Percentiles rank a stretch among this genome's conserved stretches.
phyloP scores from a whole-genome alignment of 331 rosid species.

The Rosa hybrid region DNA sequence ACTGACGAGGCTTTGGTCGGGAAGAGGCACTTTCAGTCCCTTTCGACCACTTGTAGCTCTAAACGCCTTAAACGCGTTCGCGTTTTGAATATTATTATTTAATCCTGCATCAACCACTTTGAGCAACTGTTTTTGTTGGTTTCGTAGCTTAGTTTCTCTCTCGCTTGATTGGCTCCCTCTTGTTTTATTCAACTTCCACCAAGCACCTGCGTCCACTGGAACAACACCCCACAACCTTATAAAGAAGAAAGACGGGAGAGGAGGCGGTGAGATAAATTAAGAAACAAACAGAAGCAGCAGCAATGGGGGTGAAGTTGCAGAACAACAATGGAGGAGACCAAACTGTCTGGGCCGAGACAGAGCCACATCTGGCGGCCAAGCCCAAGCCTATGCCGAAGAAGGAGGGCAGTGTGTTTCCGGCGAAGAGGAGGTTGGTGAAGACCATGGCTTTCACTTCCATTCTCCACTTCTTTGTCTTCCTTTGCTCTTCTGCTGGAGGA shows the following conservation, averaged over 20 bases:
- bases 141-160: background rate
- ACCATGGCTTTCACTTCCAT: background rate
- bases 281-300: background rate
- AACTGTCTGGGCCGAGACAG: background rate
- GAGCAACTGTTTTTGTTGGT: background rate
- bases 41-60: background rate
- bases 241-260: background rate
- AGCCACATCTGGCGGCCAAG: background rate
- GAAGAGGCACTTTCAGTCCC: background rate
- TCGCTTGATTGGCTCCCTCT: background rate
- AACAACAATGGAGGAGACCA: background rate
- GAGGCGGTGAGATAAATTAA: background rate
- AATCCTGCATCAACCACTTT: background rate
- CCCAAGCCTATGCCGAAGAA: background rate
- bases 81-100: background rate
- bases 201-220: background rate
- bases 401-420: background rate
- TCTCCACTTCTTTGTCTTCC: background rate
- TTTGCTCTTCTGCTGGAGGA: background rate
- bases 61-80: background rate
- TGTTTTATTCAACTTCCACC: background rate
- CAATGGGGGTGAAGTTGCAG: background rate
- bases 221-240: background rate
- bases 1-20: background rate
- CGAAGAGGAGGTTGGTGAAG: background rate